Conservation (phyloP, 176 grass and related monocot genomes). For the Cenchrus fungigraminus region DNA sequence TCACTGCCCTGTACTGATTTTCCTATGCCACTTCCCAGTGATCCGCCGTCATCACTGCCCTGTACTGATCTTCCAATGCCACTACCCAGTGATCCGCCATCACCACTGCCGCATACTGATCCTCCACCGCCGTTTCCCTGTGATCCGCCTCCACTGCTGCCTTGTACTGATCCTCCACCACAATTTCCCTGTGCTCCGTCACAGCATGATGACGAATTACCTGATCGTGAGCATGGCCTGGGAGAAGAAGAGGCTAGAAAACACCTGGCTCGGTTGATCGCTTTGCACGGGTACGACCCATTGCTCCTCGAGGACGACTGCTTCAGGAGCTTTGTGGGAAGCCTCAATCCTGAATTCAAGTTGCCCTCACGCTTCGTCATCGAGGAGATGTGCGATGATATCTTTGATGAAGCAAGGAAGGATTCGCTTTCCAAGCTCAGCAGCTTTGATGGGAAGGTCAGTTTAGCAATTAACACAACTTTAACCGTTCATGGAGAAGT, state of each 20-base stretch:
- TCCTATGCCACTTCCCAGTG: too few species aligned
- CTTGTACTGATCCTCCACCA: too few species aligned
- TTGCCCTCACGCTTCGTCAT: background rate
- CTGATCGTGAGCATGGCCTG: background rate
- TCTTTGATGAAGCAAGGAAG: background rate
- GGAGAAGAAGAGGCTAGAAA: background rate
- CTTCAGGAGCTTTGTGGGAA: background rate
- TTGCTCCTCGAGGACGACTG: background rate
- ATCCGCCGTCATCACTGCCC: too few species aligned
- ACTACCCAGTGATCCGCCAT: too few species aligned
- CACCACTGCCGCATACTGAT: too few species aligned
- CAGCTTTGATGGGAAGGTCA: background rate
- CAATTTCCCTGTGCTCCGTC: too few species aligned
- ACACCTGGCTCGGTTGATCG: background rate
- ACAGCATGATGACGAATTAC: background rate
- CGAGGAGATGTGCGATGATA: background rate
- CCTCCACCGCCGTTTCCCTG: too few species aligned
- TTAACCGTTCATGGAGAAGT: background rate
- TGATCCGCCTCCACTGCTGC: too few species aligned
- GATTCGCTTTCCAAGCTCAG: background rate
- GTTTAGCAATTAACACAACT: background rate
- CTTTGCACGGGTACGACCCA: background rate
- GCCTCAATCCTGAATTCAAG: background rate
- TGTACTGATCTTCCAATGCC: too few species aligned
- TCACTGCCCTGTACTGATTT: too few species aligned